Evolutionary conservation across 345 rosid genomes (phyloP).

Genomic region (Camelina hispida): DNA sequence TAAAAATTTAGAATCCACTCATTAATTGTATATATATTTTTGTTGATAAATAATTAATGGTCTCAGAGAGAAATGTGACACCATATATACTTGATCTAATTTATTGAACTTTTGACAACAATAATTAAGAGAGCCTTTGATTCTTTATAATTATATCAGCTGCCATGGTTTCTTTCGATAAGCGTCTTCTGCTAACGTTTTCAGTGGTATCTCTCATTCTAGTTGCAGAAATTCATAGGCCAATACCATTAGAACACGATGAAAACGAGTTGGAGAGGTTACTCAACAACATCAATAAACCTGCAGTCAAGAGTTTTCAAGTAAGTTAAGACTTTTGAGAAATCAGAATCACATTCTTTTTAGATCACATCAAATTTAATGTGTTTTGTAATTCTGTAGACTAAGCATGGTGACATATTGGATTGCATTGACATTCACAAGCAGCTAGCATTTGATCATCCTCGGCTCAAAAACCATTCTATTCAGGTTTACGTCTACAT

Average conservation of each 20-base stretch:
- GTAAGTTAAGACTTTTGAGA: slow-evolving; percentile 11
- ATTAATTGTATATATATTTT: background rate
- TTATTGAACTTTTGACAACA: background rate
- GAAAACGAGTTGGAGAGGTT: slow-evolving; percentile 12
- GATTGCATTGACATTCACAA: slow-evolving; percentile 46
- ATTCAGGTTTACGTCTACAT: slow-evolving; percentile 34
- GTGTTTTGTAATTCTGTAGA: slow-evolving; percentile 19
- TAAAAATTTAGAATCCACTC: background rate
- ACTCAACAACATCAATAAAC: slow-evolving; percentile 37
- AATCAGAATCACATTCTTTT: background rate
- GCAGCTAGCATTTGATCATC: slow-evolving; percentile 46
- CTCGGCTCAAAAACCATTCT: slow-evolving; percentile 29
- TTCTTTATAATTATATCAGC: background rate
- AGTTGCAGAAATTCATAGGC: slow-evolving; percentile 13
- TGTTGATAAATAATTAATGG: background rate
- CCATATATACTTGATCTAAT: background rate
- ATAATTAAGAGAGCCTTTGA: too few species aligned
- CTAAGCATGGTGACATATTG: slow-evolving; percentile 42
- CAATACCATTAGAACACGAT: slow-evolving; percentile 10
- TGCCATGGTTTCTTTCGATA: background rate
- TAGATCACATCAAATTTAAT: background rate
- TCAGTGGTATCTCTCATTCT: slow-evolving; percentile 3
- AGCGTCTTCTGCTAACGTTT: background rate
- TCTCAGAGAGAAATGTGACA: background rate
- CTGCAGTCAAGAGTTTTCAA: slow-evolving; percentile 39